A percentile compares a stretch with the other conserved stretches of the same genome.
Conservation (phyloP, 805 yeast genomes). For the Torulaspora indica region DNA sequence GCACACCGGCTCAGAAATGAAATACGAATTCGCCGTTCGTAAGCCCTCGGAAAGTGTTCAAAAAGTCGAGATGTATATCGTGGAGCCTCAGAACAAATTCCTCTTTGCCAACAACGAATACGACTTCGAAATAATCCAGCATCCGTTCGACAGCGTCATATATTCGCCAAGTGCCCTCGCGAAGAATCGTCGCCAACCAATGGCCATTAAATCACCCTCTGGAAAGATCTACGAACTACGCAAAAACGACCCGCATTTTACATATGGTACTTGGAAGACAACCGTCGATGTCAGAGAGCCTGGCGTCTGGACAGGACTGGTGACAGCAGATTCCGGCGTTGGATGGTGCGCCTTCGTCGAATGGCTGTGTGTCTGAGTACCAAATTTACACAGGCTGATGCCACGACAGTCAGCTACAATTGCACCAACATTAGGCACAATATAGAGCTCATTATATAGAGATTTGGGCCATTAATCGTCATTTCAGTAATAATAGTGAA, state of each 20-base stretch:
- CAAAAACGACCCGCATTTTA: constrained; percentile 44
- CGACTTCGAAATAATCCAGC: constrained; percentile 58
- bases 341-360: constrained; percentile 90
- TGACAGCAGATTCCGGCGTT: constrained; percentile 67
- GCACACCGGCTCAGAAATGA: constrained; percentile 59
- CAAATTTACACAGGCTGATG: neutral
- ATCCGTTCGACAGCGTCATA: constrained; percentile 50
- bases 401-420: neutral
- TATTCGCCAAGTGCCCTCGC: constrained; percentile 22
- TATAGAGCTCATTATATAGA: neutral
- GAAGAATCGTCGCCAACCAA: constrained; percentile 43
- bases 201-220: constrained; percentile 78
- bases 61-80: constrained; percentile 71
- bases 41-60: constrained; percentile 67
- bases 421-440: neutral
- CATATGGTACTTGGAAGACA: constrained; percentile 57
- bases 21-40: constrained; percentile 63
- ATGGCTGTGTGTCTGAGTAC: constrained; percentile 58
- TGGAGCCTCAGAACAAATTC: constrained; percentile 74
- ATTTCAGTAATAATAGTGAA: neutral
- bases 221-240: constrained; percentile 66
- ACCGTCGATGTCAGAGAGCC: constrained; percentile 58
- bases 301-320: constrained; percentile 82
- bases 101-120: constrained; percentile 56
- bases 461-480: neutral